phyloP scores from a whole-genome alignment of 306 rosid genomes.

The Cajanus cajan region DNA sequence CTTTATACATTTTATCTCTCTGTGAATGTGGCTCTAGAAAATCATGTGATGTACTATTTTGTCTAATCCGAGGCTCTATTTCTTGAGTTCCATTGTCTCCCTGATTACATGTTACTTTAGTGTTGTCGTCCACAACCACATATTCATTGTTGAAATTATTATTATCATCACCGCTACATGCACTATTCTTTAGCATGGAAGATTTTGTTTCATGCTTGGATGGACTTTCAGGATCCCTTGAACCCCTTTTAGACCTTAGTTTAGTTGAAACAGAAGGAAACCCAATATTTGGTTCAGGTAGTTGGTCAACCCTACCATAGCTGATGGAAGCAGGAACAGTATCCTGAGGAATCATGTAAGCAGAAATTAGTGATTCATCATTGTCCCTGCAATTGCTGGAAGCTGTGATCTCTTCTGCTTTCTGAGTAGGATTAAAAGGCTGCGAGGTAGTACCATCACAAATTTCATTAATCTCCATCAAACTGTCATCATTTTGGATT shows the following conservation, averaged over 20 bases:
- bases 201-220: conserved; percentile 50
- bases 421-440: conserved; percentile 40
- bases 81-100: conserved; percentile 49
- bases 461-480: conserved; percentile 34
- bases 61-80: conserved; percentile 40
- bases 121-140: conserved; percentile 35
- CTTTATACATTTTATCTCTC: conserved; percentile 70
- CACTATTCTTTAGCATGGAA: conserved; percentile 46
- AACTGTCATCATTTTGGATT: conserved; percentile 39
- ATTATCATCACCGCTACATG: conserved; percentile 37
- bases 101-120: conserved; percentile 39
- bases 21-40: conserved; percentile 40
- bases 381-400: conserved; percentile 41
- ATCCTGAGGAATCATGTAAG: conserved; percentile 39
- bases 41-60: conserved; percentile 41
- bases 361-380: conserved; percentile 48
- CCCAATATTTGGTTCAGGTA: conserved; percentile 45
- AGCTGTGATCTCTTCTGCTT: conserved; percentile 35
- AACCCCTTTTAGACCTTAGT: conserved; percentile 57
- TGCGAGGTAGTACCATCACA: conserved; percentile 41
- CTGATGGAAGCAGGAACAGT: conserved; percentile 35
- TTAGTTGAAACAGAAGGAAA: conserved; percentile 53
- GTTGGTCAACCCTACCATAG: conserved; percentile 40
- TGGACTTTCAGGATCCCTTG: conserved; percentile 61
- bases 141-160: conserved; percentile 39